Evolutionary conservation across 306 rosid species (phyloP), one percentile per base, ranked within the genome.

Genomic region (Rosa chinensis): DNA sequence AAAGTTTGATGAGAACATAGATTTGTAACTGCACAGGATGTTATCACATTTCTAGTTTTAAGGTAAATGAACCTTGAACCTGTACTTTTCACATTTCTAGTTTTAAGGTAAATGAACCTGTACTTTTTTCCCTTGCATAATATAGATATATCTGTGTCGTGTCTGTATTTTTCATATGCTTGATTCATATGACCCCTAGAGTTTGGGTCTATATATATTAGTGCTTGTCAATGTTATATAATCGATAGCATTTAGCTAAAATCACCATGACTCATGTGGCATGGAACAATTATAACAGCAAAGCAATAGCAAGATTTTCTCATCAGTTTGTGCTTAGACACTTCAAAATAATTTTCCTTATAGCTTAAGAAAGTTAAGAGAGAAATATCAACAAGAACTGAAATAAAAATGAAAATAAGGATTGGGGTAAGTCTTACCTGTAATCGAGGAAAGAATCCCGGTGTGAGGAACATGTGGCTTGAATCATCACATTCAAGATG

Each of bases 401-500:
- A 52, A 14, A 77, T n/a, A 17, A 49, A 62, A 42, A 67, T 70
- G 56, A 23, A 10, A 55, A 16, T 43, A 77, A 81, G 23, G 75
- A 73, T 58, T 63, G 72, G 77, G 70, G 66, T 45, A 80, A 81
- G 44, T 52, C 89, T 79, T 86, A 77, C 97, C 97, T 95, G 98
- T 80, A 95, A 85, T 53, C 97, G 88, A 66, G 98, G 99, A 85
- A 93, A 95, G 92, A 93, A 91, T 78, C 98, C 94, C 0, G 97
- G 92, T 10, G 97, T 93, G 70, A 95, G 87, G 85, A 95, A 90
- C 96, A 78, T 93, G 76, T 91, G 99, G 88, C 94, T 90, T 42
- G 98, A 95, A 86, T 95, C 99, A 78, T 93, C 96, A 77, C 99
- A 95, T 83, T 95, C 89, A 14, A 95, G 98, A 83, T 93, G 98